These are phyloP conservation scores for Rehmannia glutinosa DNA, from an alignment of 257 asterid species.

Conservation along the genomic window DNA sequence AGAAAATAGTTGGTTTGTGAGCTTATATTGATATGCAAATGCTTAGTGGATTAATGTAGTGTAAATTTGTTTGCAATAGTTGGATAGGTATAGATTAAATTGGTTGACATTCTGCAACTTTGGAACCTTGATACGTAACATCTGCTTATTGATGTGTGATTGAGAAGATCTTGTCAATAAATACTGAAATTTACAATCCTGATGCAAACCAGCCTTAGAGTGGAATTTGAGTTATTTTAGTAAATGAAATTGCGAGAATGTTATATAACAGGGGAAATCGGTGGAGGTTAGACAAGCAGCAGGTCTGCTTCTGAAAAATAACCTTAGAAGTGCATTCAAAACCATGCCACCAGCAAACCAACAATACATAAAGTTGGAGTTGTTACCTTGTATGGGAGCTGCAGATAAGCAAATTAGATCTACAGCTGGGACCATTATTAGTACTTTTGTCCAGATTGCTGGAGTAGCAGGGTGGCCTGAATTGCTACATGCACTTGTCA, in stretches of 20 bases:
- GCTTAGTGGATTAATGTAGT: not conserved
- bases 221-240: not conserved
- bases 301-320: constrained; percentile 89
- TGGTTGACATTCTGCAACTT: not conserved
- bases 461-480: constrained; percentile 94
- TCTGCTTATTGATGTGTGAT: not conserved
- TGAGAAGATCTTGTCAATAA: not conserved
- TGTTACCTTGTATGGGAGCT: constrained; percentile 87
- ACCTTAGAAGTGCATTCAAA: constrained; percentile 53
- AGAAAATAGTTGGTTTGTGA: not conserved
- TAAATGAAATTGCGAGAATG: constrained; percentile 11
- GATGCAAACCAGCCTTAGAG: not conserved
- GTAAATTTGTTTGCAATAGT: not conserved
- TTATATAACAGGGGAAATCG: constrained; percentile 70
- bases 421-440: constrained; percentile 89
- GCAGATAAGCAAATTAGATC: constrained; percentile 86
- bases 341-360: constrained; percentile 67
- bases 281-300: constrained; percentile 98
- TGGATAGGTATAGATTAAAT: not conserved
- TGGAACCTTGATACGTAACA: not conserved
- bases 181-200: not conserved
- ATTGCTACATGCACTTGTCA: constrained; percentile 72
- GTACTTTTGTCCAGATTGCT: constrained; percentile 81
- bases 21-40: not conserved
- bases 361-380: constrained; percentile 70